These are phyloP conservation scores for Amorphotheca resinae DNA, from an alignment of 495 filamentous ascomycete species.

Conservation along the genomic window DNA sequence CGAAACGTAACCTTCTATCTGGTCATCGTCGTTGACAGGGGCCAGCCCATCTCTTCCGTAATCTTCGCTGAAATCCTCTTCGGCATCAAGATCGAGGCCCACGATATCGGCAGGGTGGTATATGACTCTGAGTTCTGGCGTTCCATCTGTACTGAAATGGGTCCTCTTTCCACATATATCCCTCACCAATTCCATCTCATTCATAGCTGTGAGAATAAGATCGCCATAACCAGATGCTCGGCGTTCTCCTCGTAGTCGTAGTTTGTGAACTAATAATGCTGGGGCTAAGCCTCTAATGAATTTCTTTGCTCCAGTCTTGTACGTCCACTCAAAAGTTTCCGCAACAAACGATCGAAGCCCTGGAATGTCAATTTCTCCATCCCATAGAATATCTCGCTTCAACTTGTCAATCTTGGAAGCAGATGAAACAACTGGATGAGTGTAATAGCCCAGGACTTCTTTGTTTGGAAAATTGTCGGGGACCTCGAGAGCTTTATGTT, in stretches of 20 bases:
- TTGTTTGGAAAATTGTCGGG: slow-evolving; percentile 72
- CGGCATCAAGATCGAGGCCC: slow-evolving; percentile 55
- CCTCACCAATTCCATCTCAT: slow-evolving; percentile 39
- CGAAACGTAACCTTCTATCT: slow-evolving; percentile 33
- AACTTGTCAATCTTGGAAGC: slow-evolving; percentile 46
- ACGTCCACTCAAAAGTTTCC: slow-evolving; percentile 78
- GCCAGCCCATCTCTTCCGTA: slow-evolving; percentile 36
- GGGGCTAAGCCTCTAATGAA: slow-evolving; percentile 74
- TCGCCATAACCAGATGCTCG: slow-evolving; percentile 22
- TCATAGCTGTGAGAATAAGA: slow-evolving; percentile 28
- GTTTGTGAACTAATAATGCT: slow-evolving; percentile 53
- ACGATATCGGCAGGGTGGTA: slow-evolving; percentile 69
- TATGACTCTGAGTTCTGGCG: slow-evolving; percentile 63
- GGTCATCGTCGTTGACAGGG: slow-evolving; percentile 39
- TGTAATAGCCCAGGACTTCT: slow-evolving; percentile 75
- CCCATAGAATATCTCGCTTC: slow-evolving; percentile 44
- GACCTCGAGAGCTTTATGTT: slow-evolving; percentile 58
- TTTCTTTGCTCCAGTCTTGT: slow-evolving; percentile 66
- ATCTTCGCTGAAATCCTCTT: slow-evolving; percentile 46
- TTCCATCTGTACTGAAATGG: slow-evolving; percentile 62
- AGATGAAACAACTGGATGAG: slow-evolving; percentile 65
- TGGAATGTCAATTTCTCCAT: slow-evolving; percentile 48
- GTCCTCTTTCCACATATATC: slow-evolving; percentile 51
- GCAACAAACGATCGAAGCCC: slow-evolving; percentile 60
- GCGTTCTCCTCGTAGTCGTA: slow-evolving; percentile 33